These are phyloP conservation scores for Sisymbrium altissimum DNA, from an alignment of 345 rosid genomes.

Conservation along the genomic window DNA sequence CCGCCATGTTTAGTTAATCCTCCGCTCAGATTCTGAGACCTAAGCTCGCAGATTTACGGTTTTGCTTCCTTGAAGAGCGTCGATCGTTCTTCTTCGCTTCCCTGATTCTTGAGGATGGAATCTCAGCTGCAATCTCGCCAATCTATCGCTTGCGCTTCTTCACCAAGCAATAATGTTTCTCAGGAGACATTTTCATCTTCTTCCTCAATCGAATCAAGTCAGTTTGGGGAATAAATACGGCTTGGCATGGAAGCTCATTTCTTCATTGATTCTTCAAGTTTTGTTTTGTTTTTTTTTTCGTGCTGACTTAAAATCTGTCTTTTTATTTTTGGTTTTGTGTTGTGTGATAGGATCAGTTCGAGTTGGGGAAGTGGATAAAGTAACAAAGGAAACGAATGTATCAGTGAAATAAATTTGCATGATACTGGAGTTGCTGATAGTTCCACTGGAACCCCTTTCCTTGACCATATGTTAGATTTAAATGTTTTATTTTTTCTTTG, in stretches of 20 bases:
- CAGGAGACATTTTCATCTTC: not conserved
- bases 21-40: slow-evolving; percentile 20
- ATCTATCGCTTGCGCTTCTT: slow-evolving; percentile 23
- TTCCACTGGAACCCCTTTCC: slow-evolving; percentile 69
- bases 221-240: not conserved
- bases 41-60: not conserved
- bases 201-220: not conserved
- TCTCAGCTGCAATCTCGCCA: slow-evolving; percentile 20
- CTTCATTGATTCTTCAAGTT: not conserved
- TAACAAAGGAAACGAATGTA: slow-evolving; percentile 83
- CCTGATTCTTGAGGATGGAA: slow-evolving; percentile 13
- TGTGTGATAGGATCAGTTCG: slow-evolving; percentile 33
- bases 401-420: slow-evolving; percentile 71
- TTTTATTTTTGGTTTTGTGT: not conserved
- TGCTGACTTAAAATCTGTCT: not conserved
- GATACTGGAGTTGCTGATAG: slow-evolving; percentile 85
- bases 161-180: not conserved
- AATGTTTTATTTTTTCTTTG: too few species aligned
- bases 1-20: slow-evolving; percentile 21
- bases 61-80: not conserved
- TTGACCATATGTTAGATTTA: slow-evolving; percentile 93
- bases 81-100: slow-evolving; percentile 12
- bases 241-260: slow-evolving; percentile 6
- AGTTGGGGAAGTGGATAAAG: slow-evolving; percentile 77
- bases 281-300: too few species aligned